Conservation (phyloP, 139 green algal genomes). For the Choricystis sp. region DNA sequence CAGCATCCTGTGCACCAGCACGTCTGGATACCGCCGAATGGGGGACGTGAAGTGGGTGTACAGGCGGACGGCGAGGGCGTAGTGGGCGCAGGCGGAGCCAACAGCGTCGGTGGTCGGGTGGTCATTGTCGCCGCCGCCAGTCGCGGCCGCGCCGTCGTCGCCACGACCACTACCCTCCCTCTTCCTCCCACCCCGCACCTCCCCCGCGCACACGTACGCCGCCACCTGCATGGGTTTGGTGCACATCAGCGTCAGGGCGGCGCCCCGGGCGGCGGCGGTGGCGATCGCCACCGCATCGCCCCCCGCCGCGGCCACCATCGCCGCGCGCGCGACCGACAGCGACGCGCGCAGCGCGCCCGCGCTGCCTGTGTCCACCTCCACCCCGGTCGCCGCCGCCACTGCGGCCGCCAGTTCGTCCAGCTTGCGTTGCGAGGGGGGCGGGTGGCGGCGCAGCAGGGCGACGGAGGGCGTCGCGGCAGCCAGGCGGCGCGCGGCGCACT, state of each 20-base stretch:
- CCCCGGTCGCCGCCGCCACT: conserved; percentile 9
- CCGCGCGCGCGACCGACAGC: conserved; percentile 25
- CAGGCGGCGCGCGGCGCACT: conserved; percentile 58
- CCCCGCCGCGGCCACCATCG: conserved; percentile 10
- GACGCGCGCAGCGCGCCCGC: conserved; percentile 23
- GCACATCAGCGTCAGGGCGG: conserved; percentile 51
- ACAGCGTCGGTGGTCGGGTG: not conserved
- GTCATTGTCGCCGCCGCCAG: not conserved
- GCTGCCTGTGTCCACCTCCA: conserved; percentile 33
- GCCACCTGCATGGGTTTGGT: conserved; percentile 82
- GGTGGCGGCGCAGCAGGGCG: conserved; percentile 54
- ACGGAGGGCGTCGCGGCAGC: conserved; percentile 36
- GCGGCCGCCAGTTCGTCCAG: conserved; percentile 32
- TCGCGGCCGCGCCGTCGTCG: conserved; percentile 6
- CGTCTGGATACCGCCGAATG: conserved; percentile 63
- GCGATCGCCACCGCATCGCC: conserved; percentile 8
- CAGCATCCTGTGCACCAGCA: conserved; percentile 77
- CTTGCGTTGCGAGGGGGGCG: conserved; percentile 34
- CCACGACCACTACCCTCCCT: no score
- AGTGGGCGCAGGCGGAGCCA: conserved; percentile 54
- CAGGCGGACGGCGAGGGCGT: conserved; percentile 56
- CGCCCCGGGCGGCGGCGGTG: no score
- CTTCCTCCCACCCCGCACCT: no score
- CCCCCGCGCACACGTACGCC: conserved; percentile 30
- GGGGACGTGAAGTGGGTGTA: conserved; percentile 89